phyloP scores from a whole-genome alignment of 176 grass and related monocot genomes.

The Coix lacrymajobi region DNA sequence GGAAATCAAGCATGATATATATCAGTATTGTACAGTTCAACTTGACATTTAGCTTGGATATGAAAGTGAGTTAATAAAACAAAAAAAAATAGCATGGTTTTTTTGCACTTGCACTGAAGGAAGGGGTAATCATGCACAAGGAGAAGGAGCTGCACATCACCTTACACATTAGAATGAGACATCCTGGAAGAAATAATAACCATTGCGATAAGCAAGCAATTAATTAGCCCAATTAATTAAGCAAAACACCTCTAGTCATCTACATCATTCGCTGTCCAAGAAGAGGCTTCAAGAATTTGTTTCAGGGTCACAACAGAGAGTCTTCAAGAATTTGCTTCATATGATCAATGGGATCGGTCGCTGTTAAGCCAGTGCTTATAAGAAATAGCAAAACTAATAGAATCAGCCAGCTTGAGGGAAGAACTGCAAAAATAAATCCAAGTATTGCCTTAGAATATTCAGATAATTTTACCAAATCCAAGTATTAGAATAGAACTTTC shows the following conservation, averaged over 20 bases:
- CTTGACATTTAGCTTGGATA: background rate
- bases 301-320: conserved; percentile 7
- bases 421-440: conserved; percentile 28
- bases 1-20: background rate
- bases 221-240: no score
- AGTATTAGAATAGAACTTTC: no score
- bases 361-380: conserved; percentile 21
- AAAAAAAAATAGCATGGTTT: background rate
- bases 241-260: background rate
- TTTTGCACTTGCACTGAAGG: background rate
- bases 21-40: background rate
- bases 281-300: conserved; percentile 4
- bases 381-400: conserved; percentile 19
- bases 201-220: background rate
- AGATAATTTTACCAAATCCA: no score
- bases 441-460: no score
- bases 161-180: background rate
- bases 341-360: conserved; percentile 10
- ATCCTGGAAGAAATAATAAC: background rate
- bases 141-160: background rate
- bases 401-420: background rate
- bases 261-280: background rate
- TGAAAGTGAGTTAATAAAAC: background rate
- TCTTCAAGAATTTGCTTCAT: conserved; percentile 18
- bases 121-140: background rate